Evolutionary conservation across 2,329 filamentous ascomycete species (phyloP).

Genomic region (Ophiostoma himal-ulmi): DNA sequence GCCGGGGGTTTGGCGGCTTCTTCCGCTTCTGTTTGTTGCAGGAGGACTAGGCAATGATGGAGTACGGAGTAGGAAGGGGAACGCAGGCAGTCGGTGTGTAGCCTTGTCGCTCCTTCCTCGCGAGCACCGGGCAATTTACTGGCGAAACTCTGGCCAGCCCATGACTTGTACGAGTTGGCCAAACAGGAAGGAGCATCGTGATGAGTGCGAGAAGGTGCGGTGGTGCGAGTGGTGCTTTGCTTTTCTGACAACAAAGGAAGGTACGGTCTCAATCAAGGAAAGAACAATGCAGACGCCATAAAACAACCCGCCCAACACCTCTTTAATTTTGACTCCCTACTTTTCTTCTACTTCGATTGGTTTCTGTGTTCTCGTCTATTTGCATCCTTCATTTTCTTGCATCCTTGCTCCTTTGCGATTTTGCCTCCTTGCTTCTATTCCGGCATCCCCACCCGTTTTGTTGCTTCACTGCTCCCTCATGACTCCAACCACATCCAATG

Average conservation of each 20-base stretch:
- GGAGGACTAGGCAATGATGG: too few relatives aligned
- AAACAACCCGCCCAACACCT: conserved; percentile 2
- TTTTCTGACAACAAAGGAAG: conserved; percentile 19
- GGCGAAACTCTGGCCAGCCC: background rate
- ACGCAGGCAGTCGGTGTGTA: background rate
- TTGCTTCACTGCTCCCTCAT: conserved; percentile 3
- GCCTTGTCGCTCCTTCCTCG: conserved; percentile 11
- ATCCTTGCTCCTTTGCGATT: background rate
- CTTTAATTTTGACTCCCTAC: background rate
- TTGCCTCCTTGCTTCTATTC: background rate
- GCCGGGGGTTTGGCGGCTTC: background rate
- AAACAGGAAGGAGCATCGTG: conserved; percentile 15
- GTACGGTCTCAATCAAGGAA: conserved; percentile 10
- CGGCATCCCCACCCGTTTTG: conserved; percentile 3
- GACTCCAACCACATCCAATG: background rate
- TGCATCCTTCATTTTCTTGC: background rate
- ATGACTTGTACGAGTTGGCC: background rate
- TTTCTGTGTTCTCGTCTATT: background rate
- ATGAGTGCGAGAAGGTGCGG: background rate
- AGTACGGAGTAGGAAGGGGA: background rate
- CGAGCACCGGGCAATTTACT: conserved; percentile 3
- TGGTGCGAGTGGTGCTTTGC: background rate
- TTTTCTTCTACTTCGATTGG: background rate
- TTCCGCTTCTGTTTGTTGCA: background rate
- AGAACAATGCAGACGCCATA: conserved; percentile 9